Conservation (phyloP, 306 rosid species). For the Dalbergia cochinchinensis region DNA sequence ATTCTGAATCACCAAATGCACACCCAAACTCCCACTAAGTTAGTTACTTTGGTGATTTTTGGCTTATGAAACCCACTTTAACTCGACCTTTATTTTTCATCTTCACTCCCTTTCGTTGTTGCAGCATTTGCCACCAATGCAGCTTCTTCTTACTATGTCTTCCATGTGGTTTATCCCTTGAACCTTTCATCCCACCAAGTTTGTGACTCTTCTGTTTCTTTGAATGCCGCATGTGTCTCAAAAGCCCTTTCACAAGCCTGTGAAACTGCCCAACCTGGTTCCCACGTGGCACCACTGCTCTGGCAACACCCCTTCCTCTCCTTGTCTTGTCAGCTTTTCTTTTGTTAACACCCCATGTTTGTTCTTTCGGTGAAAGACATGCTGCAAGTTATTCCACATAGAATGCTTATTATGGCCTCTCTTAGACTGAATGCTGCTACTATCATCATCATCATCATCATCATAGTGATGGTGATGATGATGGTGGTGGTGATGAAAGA, state of each 20-base stretch:
- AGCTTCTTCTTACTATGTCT: slow-evolving; percentile 46
- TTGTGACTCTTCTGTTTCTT: slow-evolving; percentile 49
- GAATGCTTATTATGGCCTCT: slow-evolving; percentile 35
- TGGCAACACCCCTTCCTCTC: slow-evolving; percentile 37
- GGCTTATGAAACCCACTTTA: slow-evolving; percentile 53
- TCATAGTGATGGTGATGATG: slow-evolving; percentile 70
- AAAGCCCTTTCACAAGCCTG: slow-evolving; percentile 64
- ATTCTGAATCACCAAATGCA: background rate
- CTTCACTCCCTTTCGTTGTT: slow-evolving; percentile 53
- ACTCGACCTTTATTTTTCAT: slow-evolving; percentile 55
- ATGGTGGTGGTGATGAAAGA: slow-evolving; percentile 86
- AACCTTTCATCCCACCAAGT: slow-evolving; percentile 22
- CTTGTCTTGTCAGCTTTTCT: slow-evolving; percentile 29
- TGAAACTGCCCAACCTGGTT: slow-evolving; percentile 66
- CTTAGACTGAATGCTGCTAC: background rate
- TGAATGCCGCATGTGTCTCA: slow-evolving; percentile 56
- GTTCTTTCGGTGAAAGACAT: slow-evolving; percentile 48
- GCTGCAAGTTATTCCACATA: slow-evolving; percentile 60
- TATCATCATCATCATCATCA: slow-evolving; percentile 34
- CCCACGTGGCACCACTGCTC: slow-evolving; percentile 9
- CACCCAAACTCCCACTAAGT: slow-evolving; percentile 25
- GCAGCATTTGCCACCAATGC: slow-evolving; percentile 64
- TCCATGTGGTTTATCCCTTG: slow-evolving; percentile 33
- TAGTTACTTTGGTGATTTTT: slow-evolving; percentile 46
- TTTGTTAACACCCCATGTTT: slow-evolving; percentile 30